These are phyloP conservation scores for Spathaspora boniae DNA, from an alignment of 805 yeast species.

Conservation along the genomic window DNA sequence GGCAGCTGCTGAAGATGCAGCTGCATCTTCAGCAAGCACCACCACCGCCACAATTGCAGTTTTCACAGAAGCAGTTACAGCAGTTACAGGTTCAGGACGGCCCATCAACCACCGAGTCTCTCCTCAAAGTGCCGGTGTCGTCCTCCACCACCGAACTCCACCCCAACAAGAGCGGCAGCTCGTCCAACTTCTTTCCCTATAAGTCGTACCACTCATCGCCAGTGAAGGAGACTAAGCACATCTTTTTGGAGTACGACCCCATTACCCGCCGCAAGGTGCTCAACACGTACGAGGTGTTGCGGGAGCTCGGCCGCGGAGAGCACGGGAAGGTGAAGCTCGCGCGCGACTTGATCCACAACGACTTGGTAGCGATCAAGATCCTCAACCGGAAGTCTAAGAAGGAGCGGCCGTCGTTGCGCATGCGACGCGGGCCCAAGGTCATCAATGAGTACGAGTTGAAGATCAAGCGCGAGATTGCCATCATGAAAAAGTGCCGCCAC, in stretches of 20 bases:
- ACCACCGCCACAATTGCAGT: no score
- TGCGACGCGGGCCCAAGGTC: constrained; percentile 18
- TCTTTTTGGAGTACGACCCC: constrained; percentile 86
- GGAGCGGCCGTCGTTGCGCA: constrained; percentile 30
- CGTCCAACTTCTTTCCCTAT: constrained; percentile 5
- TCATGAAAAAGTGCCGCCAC: constrained; percentile 46
- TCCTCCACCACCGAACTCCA: no score
- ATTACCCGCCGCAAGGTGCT: constrained; percentile 73
- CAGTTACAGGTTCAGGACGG: no score
- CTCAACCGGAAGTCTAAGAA: constrained; percentile 62
- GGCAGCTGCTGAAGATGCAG: no score
- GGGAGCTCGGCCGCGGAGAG: constrained; percentile 92
- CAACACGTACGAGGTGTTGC: constrained; percentile 84
- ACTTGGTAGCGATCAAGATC: constrained; percentile 87
- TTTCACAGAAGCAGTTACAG: no score
- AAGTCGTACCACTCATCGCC: constrained; percentile 13
- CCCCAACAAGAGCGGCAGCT: background rate
- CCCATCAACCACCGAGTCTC: no score
- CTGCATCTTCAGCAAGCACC: no score
- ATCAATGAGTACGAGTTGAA: constrained; percentile 32
- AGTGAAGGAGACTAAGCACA: constrained; percentile 81
- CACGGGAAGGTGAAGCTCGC: constrained; percentile 98
- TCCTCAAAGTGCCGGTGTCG: no score
- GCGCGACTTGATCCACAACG: constrained; percentile 58
- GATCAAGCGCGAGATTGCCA: constrained; percentile 40